Percentiles rank a stretch among this genome's conserved stretches.
phyloP scores from a whole-genome alignment of 352 stramenopile genomes.

The Globisporangium cystogenes region DNA sequence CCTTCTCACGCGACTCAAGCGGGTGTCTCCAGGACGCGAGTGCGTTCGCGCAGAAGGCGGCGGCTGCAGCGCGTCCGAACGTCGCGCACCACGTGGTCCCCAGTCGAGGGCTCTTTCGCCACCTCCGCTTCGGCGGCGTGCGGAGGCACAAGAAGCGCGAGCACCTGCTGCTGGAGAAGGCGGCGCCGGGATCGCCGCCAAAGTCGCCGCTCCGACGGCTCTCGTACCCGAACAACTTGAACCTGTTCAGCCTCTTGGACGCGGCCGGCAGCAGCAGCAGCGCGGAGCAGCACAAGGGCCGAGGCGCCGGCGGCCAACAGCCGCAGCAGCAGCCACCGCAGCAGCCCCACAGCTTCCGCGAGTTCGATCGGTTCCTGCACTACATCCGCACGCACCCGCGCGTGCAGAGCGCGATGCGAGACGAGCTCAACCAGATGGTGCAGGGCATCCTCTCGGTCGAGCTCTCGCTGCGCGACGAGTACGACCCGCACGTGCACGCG shows the following conservation, averaged over 20 bases:
- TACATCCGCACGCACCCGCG: conserved; percentile 32
- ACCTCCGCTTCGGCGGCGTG: conserved; percentile 3
- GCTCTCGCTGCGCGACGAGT: conserved; percentile 37
- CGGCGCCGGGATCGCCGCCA: conserved; percentile 6
- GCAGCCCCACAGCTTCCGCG: conserved; percentile 25
- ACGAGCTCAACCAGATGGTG: conserved; percentile 75
- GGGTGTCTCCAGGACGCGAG: background rate
- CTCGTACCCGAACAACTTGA: conserved; percentile 5
- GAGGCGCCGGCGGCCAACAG: conserved; percentile 4
- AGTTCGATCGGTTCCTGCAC: conserved; percentile 41
- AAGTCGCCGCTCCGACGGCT: conserved; percentile 9
- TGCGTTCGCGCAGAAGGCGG: background rate
- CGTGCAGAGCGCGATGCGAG: conserved; percentile 41
- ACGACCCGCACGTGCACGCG: conserved; percentile 28
- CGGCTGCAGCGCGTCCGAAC: background rate
- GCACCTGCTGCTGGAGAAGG: background rate
- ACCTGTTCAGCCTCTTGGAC: conserved; percentile 6
- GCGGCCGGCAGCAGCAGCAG: background rate
- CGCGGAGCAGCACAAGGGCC: background rate
- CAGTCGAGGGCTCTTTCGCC: background rate
- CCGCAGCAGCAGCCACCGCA: conserved; percentile 3
- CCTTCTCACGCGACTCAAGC: background rate
- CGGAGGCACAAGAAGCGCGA: background rate
- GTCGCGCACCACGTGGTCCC: conserved; percentile 5
- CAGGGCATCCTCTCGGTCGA: conserved; percentile 56